Base-by-base conservation (phyloP, 139 green algal genomes). In the Cymbomonas tetramitiformis region DNA sequence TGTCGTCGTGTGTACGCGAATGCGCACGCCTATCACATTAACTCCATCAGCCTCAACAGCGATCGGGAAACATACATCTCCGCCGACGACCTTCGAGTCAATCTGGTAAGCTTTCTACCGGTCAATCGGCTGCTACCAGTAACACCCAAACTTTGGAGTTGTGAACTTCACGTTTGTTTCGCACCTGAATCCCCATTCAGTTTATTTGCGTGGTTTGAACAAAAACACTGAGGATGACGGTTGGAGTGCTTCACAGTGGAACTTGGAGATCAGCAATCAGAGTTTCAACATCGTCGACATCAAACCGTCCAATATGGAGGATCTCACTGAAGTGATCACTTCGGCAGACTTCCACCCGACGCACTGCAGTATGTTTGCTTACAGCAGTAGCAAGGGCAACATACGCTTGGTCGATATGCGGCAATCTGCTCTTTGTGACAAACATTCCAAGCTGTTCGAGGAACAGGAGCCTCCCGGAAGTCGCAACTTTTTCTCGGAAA, bases 271-370 rank as follows among this genome's bases (percentile, higher is more conserved):
- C n/a, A 76, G 64, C 0, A 70, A 94, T 48, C 73, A 85, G 63
- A 81, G 70, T 47, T 98, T 96, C 76, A 97, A 95, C 69, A 83
- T 99, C 23, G 90, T 99, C 40, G 92, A 99, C 79, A 95, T 98
- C 58, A 97, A 98, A 78, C 91, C 91, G 19, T 33, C 64, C 31
- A 94, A 90, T 76, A 98, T 98, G 91, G 91, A 98, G 62, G 90
- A 99, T 75, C 79, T 98, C n/a, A 95, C 88, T 56, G 74, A 95
- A 80, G 89, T 99, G 7, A 96, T 99, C 62, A 99, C 91, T 15
- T 79, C 74, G 3, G 86, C 90, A 2, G 82, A 94, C 29, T 98
- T 96, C 67, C 88, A 95, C 67, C 90, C 88, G 4, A 65, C 51
- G 2, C 62, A 94, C 48, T 94, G 86, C 74, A 76, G 88, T 68